Conservation (phyloP, 2,329 filamentous ascomycete species). For the Calycina marina region DNA sequence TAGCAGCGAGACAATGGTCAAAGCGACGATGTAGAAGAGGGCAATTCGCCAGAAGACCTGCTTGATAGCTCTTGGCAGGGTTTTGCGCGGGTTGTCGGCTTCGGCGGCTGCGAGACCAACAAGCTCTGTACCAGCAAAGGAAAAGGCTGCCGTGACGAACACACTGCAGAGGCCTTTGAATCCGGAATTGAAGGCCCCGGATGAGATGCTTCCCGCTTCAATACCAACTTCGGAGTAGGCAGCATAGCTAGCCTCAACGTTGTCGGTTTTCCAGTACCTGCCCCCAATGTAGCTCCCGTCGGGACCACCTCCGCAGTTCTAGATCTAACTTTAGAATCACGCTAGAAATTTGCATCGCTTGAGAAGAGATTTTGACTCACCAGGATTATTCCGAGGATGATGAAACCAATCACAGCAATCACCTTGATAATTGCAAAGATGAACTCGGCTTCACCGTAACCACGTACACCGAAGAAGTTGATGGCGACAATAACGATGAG, state of each 20-base stretch:
- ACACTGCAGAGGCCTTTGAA: slow-evolving; percentile 36
- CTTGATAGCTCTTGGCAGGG: slow-evolving; percentile 35
- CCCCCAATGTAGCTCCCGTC: slow-evolving; percentile 45
- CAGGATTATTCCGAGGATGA: slow-evolving; percentile 48
- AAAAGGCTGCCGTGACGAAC: slow-evolving; percentile 36
- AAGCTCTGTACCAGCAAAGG: slow-evolving; percentile 37
- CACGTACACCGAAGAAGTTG: slow-evolving; percentile 77
- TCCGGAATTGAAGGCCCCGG: slow-evolving; percentile 29
- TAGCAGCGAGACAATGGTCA: slow-evolving; percentile 37
- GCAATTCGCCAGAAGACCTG: slow-evolving; percentile 40
- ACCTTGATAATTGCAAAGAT: slow-evolving; percentile 78
- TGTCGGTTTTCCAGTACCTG: slow-evolving; percentile 41
- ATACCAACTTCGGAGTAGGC: slow-evolving; percentile 26
- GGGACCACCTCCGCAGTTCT: slow-evolving; percentile 39
- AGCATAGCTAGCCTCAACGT: slow-evolving; percentile 23
- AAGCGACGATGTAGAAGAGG: slow-evolving; percentile 36
- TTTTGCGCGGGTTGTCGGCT: slow-evolving; percentile 31
- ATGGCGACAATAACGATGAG: slow-evolving; percentile 60
- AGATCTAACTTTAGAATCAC: too few relatives aligned
- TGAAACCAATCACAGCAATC: slow-evolving; percentile 46
- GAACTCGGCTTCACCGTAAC: slow-evolving; percentile 82
- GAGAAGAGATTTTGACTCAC: too few relatives aligned
- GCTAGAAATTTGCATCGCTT: too few relatives aligned
- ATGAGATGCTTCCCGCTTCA: slow-evolving; percentile 8
- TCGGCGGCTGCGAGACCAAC: slow-evolving; percentile 38